Conservation (phyloP, 164 flowering plant species). For the Piper betle region DNA sequence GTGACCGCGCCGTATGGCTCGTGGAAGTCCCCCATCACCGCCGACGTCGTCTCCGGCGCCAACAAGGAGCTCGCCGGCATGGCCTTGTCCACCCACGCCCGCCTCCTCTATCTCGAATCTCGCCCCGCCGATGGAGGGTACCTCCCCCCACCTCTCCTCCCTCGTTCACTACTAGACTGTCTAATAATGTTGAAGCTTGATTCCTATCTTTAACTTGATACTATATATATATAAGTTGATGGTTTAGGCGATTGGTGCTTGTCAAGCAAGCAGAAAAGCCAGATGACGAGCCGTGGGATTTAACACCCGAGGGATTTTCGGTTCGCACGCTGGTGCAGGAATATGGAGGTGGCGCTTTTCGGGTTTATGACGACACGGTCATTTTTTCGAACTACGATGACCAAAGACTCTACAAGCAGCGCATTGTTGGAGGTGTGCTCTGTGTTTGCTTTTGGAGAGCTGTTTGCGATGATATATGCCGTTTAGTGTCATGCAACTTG, state of each 20-base stretch:
- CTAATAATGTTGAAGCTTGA: too few relatives aligned
- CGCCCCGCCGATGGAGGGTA: conserved; percentile 3
- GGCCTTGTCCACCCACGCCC: conserved; percentile 44
- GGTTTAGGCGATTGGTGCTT: conserved; percentile 61
- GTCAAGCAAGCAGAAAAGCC: conserved; percentile 46
- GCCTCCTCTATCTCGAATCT: conserved; percentile 57
- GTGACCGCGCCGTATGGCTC: conserved; percentile 68
- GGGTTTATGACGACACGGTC: conserved; percentile 41
- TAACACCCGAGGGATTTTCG: conserved; percentile 60
- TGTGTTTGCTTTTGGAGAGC: too few relatives aligned
- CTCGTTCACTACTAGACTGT: too few relatives aligned
- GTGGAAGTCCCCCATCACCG: conserved; percentile 88
- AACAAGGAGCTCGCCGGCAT: conserved; percentile 61
- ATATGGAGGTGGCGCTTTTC: conserved; percentile 87
- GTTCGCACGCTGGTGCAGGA: conserved; percentile 79
- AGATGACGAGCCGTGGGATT: conserved; percentile 47
- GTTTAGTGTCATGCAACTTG: too few relatives aligned
- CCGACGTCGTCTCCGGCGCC: conserved; percentile 64
- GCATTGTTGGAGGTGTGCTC: conserved; percentile 37
- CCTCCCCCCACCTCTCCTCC: too few relatives aligned
- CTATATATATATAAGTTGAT: too few relatives aligned
- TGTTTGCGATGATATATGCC: too few relatives aligned
- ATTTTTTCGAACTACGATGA: conserved; percentile 84
- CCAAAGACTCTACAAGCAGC: conserved; percentile 82
- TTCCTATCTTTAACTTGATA: too few relatives aligned